Conservation (phyloP, 2,329 filamentous ascomycete species). For the Thelonectria olida region DNA sequence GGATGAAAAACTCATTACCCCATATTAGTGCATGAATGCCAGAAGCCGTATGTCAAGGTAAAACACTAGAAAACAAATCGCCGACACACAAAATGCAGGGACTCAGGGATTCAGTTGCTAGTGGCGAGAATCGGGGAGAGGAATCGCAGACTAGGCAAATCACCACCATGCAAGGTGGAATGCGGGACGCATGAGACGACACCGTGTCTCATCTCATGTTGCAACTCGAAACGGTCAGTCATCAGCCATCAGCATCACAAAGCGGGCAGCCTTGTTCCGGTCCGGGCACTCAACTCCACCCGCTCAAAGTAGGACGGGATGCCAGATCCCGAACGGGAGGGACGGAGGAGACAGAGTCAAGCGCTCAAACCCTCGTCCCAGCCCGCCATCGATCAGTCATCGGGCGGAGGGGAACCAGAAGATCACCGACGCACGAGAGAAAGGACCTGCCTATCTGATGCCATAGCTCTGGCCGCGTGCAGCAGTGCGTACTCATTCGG, state of each 20-base stretch:
- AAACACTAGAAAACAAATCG: constrained; percentile 17
- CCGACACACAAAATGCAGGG: constrained; percentile 29
- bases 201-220: constrained; percentile 29
- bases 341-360: not conserved
- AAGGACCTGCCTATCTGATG: constrained; percentile 31
- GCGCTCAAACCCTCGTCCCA: constrained; percentile 2
- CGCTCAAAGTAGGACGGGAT: not conserved
- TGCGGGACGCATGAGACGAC: constrained; percentile 34
- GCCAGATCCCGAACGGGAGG: constrained; percentile 6
- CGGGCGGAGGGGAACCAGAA: constrained; percentile 8
- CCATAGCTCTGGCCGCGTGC: constrained; percentile 26
- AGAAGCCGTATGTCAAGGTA: not conserved
- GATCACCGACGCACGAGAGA: constrained; percentile 4
- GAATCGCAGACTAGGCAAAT: constrained; percentile 19
- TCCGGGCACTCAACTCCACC: constrained; percentile 9
- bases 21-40: constrained; percentile 11
- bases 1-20: not conserved
- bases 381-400: constrained; percentile 1
- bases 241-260: not conserved
- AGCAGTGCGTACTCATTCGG: constrained; percentile 34
- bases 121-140: constrained; percentile 24
- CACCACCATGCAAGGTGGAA: constrained; percentile 27
- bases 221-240: constrained; percentile 6
- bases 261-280: not conserved
- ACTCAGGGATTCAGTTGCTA: constrained; percentile 23